These are phyloP conservation scores for Abrus precatorius DNA, from an alignment of 306 rosid genomes.

Conservation along the genomic window DNA sequence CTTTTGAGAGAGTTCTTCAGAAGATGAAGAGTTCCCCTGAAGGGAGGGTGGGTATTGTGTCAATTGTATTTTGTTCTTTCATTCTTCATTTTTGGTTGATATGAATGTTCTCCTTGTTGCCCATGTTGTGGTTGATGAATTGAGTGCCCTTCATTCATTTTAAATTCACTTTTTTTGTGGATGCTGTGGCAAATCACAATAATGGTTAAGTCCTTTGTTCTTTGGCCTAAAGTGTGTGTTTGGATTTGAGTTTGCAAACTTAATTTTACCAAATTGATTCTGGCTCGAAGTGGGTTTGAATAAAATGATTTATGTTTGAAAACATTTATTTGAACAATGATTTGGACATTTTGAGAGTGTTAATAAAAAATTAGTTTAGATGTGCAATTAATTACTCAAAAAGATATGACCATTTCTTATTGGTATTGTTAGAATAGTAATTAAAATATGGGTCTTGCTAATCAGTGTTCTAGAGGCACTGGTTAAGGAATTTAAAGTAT, in stretches of 20 bases:
- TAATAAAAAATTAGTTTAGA: no score
- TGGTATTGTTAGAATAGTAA: no score
- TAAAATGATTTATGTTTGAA: no score
- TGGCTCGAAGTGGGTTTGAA: no score
- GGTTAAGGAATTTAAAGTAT: no score
- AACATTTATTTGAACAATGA: no score
- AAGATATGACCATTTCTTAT: no score
- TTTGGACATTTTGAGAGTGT: no score
- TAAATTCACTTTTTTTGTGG: background rate
- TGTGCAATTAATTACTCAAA: no score
- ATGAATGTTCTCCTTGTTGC: background rate
- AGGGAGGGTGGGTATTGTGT: slow-evolving; percentile 67
- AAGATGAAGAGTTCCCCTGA: slow-evolving; percentile 81
- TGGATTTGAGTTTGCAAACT: background rate
- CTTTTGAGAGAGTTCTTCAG: slow-evolving; percentile 84
- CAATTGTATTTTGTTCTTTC: background rate
- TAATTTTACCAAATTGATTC: no score
- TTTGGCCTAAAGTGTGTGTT: background rate
- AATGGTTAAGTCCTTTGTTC: background rate
- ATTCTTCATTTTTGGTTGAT: background rate
- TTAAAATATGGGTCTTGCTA: no score
- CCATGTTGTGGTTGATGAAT: background rate
- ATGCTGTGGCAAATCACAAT: background rate
- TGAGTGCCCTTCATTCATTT: slow-evolving; percentile 6
- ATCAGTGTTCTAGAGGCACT: no score